Base-by-base conservation (phyloP, 2,329 filamentous ascomycete genomes). In the Arachnopeziza araneosa region DNA sequence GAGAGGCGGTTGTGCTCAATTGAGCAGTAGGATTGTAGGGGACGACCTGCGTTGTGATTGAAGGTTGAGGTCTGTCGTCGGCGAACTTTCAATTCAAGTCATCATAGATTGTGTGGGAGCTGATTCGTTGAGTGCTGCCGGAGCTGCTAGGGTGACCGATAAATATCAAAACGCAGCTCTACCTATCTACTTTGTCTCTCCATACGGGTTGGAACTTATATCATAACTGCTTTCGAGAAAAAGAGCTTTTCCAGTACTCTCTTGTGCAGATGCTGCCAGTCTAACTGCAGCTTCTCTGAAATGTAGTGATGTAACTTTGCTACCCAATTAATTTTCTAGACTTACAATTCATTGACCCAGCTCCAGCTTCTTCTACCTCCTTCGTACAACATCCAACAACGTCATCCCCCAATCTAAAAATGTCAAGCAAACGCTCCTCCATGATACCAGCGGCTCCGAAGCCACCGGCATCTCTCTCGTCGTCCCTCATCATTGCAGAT, bases 401-500 rank as follows among this genome's bases (percentile, higher is more conserved):
- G 53, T 44, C 21, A 7, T 52, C 24, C 17, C 6, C 21, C 50
- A 21, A 22, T 10, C 17, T 51, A 56, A 66, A 53, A 19, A 73
- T 72, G 70, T 70, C 69, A 19, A 66, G 60, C 21, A 72, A 73
- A 65, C 68, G 72, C 21, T 55, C 81, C 64, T 87, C 84, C 0
- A 84, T 14, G 75, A 63, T 67, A 63, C 79, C 81, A 58, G 74
- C 78, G 48, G 77, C 80, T 14, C 83, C 84, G 1, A 84, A 83
- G 68, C 85, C 74, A 0, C 85, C 85, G 1, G 81, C 85, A 55
- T 80, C 82, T 68, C 82, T 88, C 71, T 83, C 84, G 21, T 82
- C 82, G 0, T 79, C 80, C 21, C 75, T 87, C 59, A 80, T 79
- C 30, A 86, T 89, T 60, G 82, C 85, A 70, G 85, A 88, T 65